phyloP scores from a whole-genome alignment of 176 grass and related monocot species.

The Raddia guianensis region DNA sequence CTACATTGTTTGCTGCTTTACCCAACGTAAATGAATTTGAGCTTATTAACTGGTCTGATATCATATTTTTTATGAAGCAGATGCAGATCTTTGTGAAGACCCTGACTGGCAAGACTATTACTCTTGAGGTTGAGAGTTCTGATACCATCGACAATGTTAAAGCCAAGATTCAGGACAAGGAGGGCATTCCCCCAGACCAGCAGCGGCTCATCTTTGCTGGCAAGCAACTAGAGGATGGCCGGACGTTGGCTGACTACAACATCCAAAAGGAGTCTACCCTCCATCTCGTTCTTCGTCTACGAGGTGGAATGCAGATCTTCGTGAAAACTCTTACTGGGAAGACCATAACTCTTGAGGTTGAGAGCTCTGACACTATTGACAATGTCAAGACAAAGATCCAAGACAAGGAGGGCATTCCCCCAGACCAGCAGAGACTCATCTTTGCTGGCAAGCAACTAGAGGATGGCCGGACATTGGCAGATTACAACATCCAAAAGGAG shows the following conservation, averaged over 20 bases:
- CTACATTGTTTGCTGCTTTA: background rate
- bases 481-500: constrained; percentile 71
- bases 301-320: constrained; percentile 82
- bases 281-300: constrained; percentile 49
- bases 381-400: constrained; percentile 70
- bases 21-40: background rate
- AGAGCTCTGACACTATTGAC: constrained; percentile 62
- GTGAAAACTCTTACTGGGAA: constrained; percentile 73
- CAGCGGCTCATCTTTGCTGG: constrained; percentile 68
- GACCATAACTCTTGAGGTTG: constrained; percentile 60
- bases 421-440: constrained; percentile 45
- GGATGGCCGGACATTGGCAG: constrained; percentile 46
- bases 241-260: constrained; percentile 63
- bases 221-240: constrained; percentile 61
- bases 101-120: constrained; percentile 57
- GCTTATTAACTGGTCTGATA: background rate
- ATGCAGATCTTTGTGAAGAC: constrained; percentile 74
- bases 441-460: constrained; percentile 51
- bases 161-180: constrained; percentile 80
- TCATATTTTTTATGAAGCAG: constrained; percentile 6
- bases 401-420: constrained; percentile 62
- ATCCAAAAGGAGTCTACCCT: constrained; percentile 69
- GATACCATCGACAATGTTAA: constrained; percentile 73
- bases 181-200: constrained; percentile 69
- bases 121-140: constrained; percentile 49